Conservation (phyloP, 768 basidiomycete species). For the Mycena olivaceomarginata region DNA sequence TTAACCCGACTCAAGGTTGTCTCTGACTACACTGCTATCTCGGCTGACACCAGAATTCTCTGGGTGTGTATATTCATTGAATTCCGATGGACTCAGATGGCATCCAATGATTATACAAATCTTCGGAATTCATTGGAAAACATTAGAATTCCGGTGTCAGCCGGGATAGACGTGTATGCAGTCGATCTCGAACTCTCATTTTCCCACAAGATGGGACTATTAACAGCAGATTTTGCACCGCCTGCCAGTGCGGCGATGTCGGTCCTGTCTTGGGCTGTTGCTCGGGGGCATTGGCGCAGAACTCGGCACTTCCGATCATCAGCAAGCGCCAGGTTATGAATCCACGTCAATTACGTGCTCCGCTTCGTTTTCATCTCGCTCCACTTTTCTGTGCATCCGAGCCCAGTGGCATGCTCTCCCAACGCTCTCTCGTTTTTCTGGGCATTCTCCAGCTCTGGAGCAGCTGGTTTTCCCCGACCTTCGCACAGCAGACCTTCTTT, state of each 20-base stretch:
- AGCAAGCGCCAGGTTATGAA: not conserved
- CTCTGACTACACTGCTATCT: not conserved
- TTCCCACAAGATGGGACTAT: not conserved
- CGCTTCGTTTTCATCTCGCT: not conserved
- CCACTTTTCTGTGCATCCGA: not conserved
- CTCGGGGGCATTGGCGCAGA: not conserved
- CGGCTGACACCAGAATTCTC: not conserved
- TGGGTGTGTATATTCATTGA: too few relatives aligned
- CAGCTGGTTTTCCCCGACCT: not conserved
- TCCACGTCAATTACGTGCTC: not conserved
- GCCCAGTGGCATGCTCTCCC: slow-evolving; percentile 17
- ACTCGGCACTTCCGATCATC: not conserved
- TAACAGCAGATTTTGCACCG: not conserved
- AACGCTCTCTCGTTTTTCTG: not conserved
- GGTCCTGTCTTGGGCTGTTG: not conserved
- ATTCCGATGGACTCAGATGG: too few relatives aligned
- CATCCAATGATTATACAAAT: too few relatives aligned
- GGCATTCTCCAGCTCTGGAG: slow-evolving; percentile 18
- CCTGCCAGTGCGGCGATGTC: not conserved
- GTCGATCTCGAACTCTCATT: not conserved
- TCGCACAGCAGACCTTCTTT: slow-evolving; percentile 52
- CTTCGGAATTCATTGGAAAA: too few relatives aligned
- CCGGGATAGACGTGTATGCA: too few relatives aligned
- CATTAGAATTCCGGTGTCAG: too few relatives aligned
- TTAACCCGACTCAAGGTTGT: not conserved